A percentile compares a stretch with the other conserved stretches of the same genome.
These are phyloP conservation scores for Gnaphalium uliginosum DNA, from an alignment of 129 eudicot genomes.

Conservation along the genomic window DNA sequence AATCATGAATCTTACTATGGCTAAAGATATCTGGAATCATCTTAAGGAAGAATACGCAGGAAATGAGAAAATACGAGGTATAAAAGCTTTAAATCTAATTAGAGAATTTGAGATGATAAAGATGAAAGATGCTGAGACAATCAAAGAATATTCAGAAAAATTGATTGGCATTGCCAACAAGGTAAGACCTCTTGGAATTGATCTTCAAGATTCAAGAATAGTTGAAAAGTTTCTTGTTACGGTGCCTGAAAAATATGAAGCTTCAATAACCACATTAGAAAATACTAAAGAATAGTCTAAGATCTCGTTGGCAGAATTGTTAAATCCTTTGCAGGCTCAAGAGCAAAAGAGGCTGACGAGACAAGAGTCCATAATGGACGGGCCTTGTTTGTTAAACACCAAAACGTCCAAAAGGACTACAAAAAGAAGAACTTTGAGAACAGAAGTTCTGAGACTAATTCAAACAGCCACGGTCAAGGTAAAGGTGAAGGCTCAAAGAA, in stretches of 20 bases:
- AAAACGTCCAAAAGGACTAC: not conserved
- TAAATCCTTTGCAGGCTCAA: not conserved
- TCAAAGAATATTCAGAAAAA: too few species aligned
- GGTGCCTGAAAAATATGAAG: not conserved
- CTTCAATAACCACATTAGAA: not conserved
- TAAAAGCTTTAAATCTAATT: not conserved
- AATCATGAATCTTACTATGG: conserved; percentile 8
- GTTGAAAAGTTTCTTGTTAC: not conserved
- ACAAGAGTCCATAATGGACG: not conserved
- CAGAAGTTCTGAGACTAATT: too few species aligned
- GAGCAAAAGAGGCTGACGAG: not conserved
- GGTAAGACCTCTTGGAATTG: not conserved
- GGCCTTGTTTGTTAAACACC: not conserved
- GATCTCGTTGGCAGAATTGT: not conserved
- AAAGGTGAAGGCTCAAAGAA: not conserved
- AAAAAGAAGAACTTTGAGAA: not conserved
- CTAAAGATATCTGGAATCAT: conserved; percentile 18
- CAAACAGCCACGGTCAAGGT: too few species aligned
- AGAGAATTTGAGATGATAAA: not conserved
- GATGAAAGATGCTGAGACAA: not conserved
- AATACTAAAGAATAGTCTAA: not conserved
- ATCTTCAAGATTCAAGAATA: not conserved
- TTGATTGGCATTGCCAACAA: not conserved
- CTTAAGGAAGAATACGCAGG: conserved; percentile 14
- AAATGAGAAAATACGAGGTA: conserved; percentile 9